Evolutionary conservation across 331 rosid species (phyloP).

Genomic region (Malus hybrid): DNA sequence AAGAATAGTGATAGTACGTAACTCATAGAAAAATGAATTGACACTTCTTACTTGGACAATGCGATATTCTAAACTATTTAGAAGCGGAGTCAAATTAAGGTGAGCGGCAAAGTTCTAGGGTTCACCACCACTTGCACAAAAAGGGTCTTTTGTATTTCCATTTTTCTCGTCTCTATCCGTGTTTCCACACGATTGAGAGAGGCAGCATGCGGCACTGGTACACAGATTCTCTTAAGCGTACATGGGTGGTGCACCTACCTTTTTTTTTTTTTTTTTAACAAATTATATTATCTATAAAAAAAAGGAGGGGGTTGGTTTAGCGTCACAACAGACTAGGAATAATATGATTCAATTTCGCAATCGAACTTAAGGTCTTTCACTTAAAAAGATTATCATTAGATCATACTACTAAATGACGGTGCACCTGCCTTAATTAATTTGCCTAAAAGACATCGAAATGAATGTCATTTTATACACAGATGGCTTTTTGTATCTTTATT

Average conservation of each 20-base stretch:
- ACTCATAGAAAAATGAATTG: neutral
- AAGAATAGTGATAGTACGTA: neutral
- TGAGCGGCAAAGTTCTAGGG: neutral
- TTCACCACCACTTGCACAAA: neutral
- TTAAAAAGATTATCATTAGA: fast-evolving
- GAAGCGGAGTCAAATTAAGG: no score
- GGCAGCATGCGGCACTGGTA: neutral
- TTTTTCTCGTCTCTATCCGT: neutral
- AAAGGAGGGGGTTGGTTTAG: no score
- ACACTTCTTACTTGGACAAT: no score
- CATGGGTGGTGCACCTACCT: no score
- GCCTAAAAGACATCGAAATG: no score
- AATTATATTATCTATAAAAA: no score
- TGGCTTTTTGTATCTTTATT: neutral
- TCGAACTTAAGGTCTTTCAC: no score
- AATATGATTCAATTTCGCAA: no score
- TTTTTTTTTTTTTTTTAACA: no score
- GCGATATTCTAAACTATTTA: no score
- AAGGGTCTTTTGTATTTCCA: neutral
- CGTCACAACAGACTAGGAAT: fast-evolving
- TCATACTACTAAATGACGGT: neutral
- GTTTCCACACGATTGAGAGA: neutral
- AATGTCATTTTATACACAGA: no score
- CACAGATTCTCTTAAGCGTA: neutral
- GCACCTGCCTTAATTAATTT: no score